Conservation (phyloP, 1,139 yeast species). For the Debaryomyces robertsiae region DNA sequence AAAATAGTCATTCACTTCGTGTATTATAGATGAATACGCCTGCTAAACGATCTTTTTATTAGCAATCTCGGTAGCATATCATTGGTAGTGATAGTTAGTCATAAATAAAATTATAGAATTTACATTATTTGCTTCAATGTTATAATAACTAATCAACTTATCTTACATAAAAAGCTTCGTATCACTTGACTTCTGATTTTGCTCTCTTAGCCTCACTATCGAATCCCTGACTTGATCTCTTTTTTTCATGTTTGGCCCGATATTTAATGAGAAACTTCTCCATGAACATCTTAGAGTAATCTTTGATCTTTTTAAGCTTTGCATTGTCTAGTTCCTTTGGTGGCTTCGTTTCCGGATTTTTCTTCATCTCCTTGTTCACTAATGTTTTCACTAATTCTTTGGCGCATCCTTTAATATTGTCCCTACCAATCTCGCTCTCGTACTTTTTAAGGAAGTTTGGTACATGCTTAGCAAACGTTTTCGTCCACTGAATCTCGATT, state of each 20-base stretch:
- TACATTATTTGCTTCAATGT: no score
- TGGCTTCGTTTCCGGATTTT: constrained; percentile 40
- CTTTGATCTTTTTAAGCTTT: constrained; percentile 68
- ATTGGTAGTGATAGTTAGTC: neutral
- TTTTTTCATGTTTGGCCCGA: constrained; percentile 40
- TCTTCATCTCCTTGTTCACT: constrained; percentile 63
- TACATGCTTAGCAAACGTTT: constrained; percentile 68
- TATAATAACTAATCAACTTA: no score
- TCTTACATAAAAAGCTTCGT: neutral
- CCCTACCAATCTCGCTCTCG: constrained; percentile 68
- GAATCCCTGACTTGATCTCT: constrained; percentile 18
- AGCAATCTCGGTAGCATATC: neutral
- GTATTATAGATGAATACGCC: constrained; percentile 1
- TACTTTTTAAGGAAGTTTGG: constrained; percentile 78
- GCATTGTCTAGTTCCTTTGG: constrained; percentile 63
- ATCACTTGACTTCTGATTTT: constrained; percentile 1
- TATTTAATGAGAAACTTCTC: constrained; percentile 65
- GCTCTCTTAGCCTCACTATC: constrained; percentile 5
- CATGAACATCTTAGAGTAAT: constrained; percentile 69
- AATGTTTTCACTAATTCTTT: constrained; percentile 69
- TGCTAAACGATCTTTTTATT: neutral
- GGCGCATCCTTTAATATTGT: constrained; percentile 74
- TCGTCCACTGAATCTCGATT: constrained; percentile 55
- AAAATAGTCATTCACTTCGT: constrained; percentile 3
- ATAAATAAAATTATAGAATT: no score